Evolutionary conservation across 2,329 filamentous ascomycete species (phyloP), one percentile per base, ranked within the genome.

Genomic region (Stachybotrys elegans): DNA sequence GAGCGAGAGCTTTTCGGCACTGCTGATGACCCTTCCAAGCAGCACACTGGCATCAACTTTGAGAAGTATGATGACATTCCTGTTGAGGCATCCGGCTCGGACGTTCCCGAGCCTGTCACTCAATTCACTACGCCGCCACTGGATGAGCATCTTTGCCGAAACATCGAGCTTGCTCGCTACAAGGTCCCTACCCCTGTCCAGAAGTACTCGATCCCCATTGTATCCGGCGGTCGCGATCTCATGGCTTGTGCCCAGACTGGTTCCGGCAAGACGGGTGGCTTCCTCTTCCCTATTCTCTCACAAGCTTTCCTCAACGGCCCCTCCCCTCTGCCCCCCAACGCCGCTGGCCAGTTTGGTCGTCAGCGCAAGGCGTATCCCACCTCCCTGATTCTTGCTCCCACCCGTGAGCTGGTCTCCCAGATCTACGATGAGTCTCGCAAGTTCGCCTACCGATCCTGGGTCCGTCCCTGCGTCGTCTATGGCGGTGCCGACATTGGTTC

Each of bases 181-280:
- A 91, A 92, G 69, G 84, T 91, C 37, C 93, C 93, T 44, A 98
- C 93, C 2, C 93, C 93, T 21, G 93, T 98, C 43, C 93, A 98
- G 73, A 98, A 98, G 71, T 97, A 98, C 77, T 97, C 93, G 4
- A 95, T 98, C 46, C 93, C 93, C 55, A 98, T 98, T 61, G 93
- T 98, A 65, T 95, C 95, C 88, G 86, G 84, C 57, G 93, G 93
- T 52, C 90, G 93, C 72, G 93, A 98, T 71, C 77, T 98, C 65
- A 98, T 98, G 93, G 93, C 93, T 69, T 98, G 93, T 78, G 93
- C 93, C 60, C 93, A 98, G 79, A 98, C 93, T 57, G 93, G 92
- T 84, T 98, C 93, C 62, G 93, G 93, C 79, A 98, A 98, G 82
- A 98, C 93, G 67, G 93, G 93, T 76, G 93, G 93, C 78, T 98